Evolutionary conservation across 179 eudicot species (phyloP).

Genomic region (Drosera spatulata): DNA sequence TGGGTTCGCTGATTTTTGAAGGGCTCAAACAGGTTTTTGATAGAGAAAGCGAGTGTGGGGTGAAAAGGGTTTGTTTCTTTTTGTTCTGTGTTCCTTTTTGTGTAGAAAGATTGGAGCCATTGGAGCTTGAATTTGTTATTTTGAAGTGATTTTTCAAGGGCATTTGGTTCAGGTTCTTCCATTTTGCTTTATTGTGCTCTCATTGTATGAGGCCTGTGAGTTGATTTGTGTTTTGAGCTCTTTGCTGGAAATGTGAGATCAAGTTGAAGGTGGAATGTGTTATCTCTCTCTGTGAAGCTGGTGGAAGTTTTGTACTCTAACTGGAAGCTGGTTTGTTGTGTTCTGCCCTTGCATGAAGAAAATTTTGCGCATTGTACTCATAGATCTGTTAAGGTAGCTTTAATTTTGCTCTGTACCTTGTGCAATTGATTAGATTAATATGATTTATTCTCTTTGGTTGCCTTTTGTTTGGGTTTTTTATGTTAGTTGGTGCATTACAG

Average conservation of each 20-base stretch:
- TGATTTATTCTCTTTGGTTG: too few species aligned
- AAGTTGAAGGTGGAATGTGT: conserved; percentile 1
- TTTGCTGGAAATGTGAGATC: conserved; percentile 11
- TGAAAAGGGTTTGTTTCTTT: conserved; percentile 5
- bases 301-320: conserved; percentile 1
- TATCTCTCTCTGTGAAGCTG: neutral
- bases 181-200: conserved; percentile 33
- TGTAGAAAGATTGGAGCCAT: conserved; percentile 15
- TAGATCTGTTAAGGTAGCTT: conserved; percentile 30
- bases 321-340: conserved; percentile 9
- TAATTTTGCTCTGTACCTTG: conserved; percentile 3
- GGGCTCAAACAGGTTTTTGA: neutral
- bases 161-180: conserved; percentile 18
- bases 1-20: conserved; percentile 5
- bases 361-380: conserved; percentile 7
- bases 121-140: conserved; percentile 11
- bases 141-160: conserved; percentile 7
- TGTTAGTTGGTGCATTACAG: neutral
- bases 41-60: neutral
- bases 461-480: too few species aligned
- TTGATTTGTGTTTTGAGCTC: conserved; percentile 5
- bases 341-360: conserved; percentile 23
- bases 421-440: neutral
- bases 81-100: neutral
- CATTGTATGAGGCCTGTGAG: conserved; percentile 16